Base-by-base conservation (phyloP, 2,329 filamentous ascomycete species). In the Dothideomycetidae sp. region DNA sequence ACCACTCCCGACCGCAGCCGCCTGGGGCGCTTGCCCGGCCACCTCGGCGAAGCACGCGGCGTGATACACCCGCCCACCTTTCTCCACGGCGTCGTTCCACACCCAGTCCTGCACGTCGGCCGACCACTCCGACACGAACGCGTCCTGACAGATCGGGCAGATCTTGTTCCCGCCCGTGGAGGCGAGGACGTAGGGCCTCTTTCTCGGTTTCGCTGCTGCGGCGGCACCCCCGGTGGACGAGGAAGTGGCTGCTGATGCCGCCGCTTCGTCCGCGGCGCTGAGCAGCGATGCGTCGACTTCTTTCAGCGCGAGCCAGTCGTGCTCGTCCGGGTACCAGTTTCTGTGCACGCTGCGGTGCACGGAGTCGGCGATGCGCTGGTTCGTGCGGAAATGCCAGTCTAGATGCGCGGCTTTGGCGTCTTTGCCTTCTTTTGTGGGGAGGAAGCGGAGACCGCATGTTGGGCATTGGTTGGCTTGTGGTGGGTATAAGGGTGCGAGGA, bases 381-480 rank as follows among this genome's bases (percentile, higher is more conserved):
- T 88, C 15, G 88, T 86, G 40, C 80, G 78, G 62, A 98, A 98
- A 59, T 98, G 90, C 90, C 90, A 98, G 59, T 98, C 90, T 67
- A 98, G 78, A 55, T 98, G 90, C 3, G 79, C 75, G 15, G 78
- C 82, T 63, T 96, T 96, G 64, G 81, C 81, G 53, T 78, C 77
- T 50, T 75, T 81, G 10, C 88, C 88, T 46, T 81, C 75, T 10
- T 77, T 73, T 33, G 82, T 81, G 3, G 73, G 72, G 37, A 71
- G 71, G 57, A 98, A 98, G 2, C 90, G 78, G 42, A 86, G 74
- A 15, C 88, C 90, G 54, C 90, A 98, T 42, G 88, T 88, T 10
- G 79, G 82, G 56, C 90, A 98, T 40, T 86, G 81, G 42, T 85
- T 81, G 0, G 88, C 82, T 28, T 84, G 73, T 13, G 78, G 74